Conservation (phyloP, 164 flowering plant species). For the Liriodendron chinense region DNA sequence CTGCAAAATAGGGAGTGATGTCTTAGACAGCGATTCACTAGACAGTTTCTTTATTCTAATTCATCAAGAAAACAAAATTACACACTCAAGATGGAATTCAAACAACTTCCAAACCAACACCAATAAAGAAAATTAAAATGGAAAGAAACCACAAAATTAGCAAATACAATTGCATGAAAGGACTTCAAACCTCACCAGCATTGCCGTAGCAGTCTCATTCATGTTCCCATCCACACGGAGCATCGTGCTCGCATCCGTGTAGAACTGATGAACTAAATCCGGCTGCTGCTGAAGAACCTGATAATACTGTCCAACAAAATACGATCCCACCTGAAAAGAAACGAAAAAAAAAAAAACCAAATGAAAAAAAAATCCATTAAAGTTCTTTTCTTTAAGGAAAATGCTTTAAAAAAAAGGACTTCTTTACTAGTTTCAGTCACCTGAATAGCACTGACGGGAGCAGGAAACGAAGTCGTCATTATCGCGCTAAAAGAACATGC, state of each 20-base stretch:
- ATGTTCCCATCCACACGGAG: slow-evolving; percentile 63
- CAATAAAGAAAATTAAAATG: too few relatives aligned
- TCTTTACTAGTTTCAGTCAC: not conserved
- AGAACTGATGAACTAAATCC: slow-evolving; percentile 75
- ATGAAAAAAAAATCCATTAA: not conserved
- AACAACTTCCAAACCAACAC: not conserved
- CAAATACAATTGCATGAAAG: too few relatives aligned
- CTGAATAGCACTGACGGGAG: slow-evolving; percentile 39
- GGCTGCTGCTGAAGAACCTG: slow-evolving; percentile 70
- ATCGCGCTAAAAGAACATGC: slow-evolving; percentile 6
- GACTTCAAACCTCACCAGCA: slow-evolving; percentile 43
- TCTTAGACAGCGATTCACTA: too few relatives aligned
- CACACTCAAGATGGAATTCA: not conserved
- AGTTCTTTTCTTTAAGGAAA: not conserved
- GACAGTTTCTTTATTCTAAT: too few relatives aligned
- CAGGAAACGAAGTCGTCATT: slow-evolving; percentile 48
- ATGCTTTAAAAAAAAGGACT: too few relatives aligned
- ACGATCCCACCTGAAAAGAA: slow-evolving; percentile 64
- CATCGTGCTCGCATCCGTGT: slow-evolving; percentile 82
- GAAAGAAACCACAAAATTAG: not conserved
- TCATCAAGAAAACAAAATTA: too few relatives aligned
- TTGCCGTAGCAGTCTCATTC: slow-evolving; percentile 50
- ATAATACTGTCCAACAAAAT: slow-evolving; percentile 83
- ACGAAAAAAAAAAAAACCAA: not conserved
- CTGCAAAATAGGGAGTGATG: too few relatives aligned